These are phyloP conservation scores for Tuctoria greenei DNA, from an alignment of 176 grass and related monocot species.

Conservation along the genomic window DNA sequence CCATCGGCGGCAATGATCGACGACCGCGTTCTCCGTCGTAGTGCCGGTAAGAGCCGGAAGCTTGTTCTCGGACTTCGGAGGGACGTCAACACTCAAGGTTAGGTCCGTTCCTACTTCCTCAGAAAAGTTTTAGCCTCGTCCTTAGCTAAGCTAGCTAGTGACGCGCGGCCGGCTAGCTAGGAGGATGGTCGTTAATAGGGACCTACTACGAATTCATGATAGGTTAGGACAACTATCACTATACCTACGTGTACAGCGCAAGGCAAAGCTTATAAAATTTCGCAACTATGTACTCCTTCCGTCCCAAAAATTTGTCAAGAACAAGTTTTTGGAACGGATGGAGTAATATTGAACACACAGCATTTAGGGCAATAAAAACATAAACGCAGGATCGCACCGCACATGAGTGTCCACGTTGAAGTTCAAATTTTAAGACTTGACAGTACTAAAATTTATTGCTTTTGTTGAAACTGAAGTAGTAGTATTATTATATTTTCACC, in stretches of 20 bases:
- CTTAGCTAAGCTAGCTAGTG: not conserved
- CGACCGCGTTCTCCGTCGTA: not conserved
- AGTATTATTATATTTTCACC: not conserved
- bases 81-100: conserved; percentile 36
- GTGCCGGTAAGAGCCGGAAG: not conserved
- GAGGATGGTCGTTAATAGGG: not conserved
- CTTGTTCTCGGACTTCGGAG: conserved; percentile 26
- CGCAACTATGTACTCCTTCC: too few relatives aligned
- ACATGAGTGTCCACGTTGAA: not conserved
- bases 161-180: not conserved
- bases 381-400: not conserved
- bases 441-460: not conserved
- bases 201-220: not conserved
- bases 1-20: not conserved
- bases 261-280: not conserved
- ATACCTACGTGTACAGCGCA: not conserved
- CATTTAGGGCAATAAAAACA: too few relatives aligned
- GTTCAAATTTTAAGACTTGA: not conserved
- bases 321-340: not conserved
- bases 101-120: conserved; percentile 17
- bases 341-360: not conserved
- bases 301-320: too few relatives aligned
- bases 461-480: not conserved
- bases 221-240: not conserved
- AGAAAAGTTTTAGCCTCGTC: not conserved